Evolutionary conservation across 164 flowering plant species (phyloP), one percentile per base, ranked within the genome.

Genomic region (Umbilicus rupestris): DNA sequence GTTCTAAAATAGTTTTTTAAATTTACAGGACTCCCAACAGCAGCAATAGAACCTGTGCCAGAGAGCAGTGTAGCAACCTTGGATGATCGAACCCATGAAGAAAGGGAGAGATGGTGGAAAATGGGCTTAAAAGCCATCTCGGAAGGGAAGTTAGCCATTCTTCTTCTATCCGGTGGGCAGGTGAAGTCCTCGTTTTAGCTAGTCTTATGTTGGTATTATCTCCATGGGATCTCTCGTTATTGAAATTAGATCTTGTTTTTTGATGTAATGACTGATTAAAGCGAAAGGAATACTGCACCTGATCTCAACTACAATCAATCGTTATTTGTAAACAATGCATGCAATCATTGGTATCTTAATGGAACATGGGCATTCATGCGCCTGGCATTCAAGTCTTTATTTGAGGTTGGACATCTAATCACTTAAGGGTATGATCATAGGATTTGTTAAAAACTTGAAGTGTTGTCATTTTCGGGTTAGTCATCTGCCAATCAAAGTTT

Each of bases 131-230:
- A 92, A 77, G 96, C 99, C 22, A 88, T 95, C 71, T 85, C 80
- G 2, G 90, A 87, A 37, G 97, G 99, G 58, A 95, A 87, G 68
- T 71, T 95, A 74, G 97, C 88, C 28, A 89, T 95, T 24, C 67
- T 95, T 75, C 97, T 95, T 73, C 67, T 92, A 44, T 87, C 99
- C 68, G 99, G 99, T 58, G 97, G 99, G 8, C 99, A 92, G 97
- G 99, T 94, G 79, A 49, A 35, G 17, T 60, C 33, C 7, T 14
- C 17, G 28, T 31, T 33, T 47, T 64, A 26, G 33, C 39, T 50
- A n/a, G 50, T 69, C 33, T 30, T 35, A 33, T n/a, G 28, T n/a
- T 5, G 7, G 45, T 33, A 19, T 4, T 33, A 7, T 33, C 33
- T 33, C 12, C 11, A 17, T 35, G 24, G 24, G 24, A 33, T 62